Evolutionary conservation across 306 rosid genomes (phyloP).

Genomic region (Trifolium dubium): DNA sequence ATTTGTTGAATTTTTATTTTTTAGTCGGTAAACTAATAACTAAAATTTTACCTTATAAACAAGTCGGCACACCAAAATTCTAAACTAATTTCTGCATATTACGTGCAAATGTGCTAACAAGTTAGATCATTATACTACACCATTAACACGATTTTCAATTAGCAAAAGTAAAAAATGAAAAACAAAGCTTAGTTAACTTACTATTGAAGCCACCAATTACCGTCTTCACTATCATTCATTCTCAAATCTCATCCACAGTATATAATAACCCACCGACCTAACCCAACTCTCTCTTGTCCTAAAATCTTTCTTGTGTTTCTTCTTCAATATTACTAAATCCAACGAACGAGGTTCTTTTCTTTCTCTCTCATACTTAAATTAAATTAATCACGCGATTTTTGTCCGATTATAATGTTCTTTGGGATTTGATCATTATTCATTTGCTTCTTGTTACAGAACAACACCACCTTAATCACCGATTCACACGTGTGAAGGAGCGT

Average conservation of each 20-base stretch:
- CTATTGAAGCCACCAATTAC: conserved; percentile 1
- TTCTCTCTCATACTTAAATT: neutral
- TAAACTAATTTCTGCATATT: no score
- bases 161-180: no score
- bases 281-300: conserved; percentile 1
- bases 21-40: no score
- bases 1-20: no score
- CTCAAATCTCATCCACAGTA: neutral
- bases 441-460: conserved; percentile 36
- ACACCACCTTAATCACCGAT: conserved; percentile 13
- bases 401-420: conserved; percentile 7
- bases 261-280: conserved; percentile 35
- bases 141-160: no score
- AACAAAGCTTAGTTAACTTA: neutral
- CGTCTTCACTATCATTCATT: neutral
- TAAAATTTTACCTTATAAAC: no score
- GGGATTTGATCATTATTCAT: conserved; percentile 30
- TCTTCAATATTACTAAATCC: neutral
- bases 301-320: conserved; percentile 24
- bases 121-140: no score
- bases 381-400: conserved; percentile 7
- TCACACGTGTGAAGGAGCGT: neutral
- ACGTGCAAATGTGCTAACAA: no score
- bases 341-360: conserved; percentile 33
- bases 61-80: no score